A percentile compares a stretch with the other conserved stretches of the same genome.
These are phyloP conservation scores for Microcyclospora tardicrescens DNA, from an alignment of 2,329 filamentous ascomycete species.

Conservation along the genomic window DNA sequence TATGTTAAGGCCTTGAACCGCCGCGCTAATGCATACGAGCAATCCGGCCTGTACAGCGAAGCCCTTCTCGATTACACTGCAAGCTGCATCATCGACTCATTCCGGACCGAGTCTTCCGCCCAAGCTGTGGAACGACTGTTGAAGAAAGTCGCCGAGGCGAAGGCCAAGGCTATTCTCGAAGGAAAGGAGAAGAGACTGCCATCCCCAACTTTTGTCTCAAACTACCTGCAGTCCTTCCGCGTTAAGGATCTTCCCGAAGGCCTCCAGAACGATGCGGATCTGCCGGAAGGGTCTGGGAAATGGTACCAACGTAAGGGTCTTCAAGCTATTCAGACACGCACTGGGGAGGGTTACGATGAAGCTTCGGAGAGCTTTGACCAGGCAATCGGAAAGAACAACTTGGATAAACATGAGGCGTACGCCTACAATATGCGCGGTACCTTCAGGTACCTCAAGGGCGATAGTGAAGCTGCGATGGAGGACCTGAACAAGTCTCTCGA, in stretches of 20 bases:
- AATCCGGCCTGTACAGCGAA: constrained; percentile 80
- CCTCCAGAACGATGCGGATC: constrained; percentile 67
- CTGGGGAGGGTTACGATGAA: constrained; percentile 81
- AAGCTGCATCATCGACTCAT: constrained; percentile 96
- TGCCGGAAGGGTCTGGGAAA: constrained; percentile 65
- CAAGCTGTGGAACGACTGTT: constrained; percentile 83
- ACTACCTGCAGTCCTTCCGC: constrained; percentile 98
- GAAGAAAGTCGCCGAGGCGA: constrained; percentile 92
- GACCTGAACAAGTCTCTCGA: constrained; percentile 92
- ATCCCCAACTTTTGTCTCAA: constrained; percentile 91
- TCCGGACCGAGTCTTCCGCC: constrained; percentile 81
- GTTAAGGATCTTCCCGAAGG: constrained; percentile 65
- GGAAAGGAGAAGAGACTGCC: constrained; percentile 75
- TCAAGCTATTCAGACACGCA: constrained; percentile 69
- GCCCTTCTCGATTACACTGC: constrained; percentile 95
- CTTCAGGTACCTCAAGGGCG: constrained; percentile 83
- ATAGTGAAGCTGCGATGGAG: constrained; percentile 66
- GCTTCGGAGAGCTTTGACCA: constrained; percentile 76
- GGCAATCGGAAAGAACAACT: constrained; percentile 67
- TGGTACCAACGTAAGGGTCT: constrained; percentile 78
- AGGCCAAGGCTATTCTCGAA: constrained; percentile 77
- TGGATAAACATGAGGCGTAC: constrained; percentile 74
- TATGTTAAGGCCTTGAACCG: constrained; percentile 98
- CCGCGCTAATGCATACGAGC: constrained; percentile 90
- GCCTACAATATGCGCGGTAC: constrained; percentile 96